phyloP scores from a whole-genome alignment of 2,329 filamentous ascomycete genomes.

The Aspergillaceae sp. region DNA sequence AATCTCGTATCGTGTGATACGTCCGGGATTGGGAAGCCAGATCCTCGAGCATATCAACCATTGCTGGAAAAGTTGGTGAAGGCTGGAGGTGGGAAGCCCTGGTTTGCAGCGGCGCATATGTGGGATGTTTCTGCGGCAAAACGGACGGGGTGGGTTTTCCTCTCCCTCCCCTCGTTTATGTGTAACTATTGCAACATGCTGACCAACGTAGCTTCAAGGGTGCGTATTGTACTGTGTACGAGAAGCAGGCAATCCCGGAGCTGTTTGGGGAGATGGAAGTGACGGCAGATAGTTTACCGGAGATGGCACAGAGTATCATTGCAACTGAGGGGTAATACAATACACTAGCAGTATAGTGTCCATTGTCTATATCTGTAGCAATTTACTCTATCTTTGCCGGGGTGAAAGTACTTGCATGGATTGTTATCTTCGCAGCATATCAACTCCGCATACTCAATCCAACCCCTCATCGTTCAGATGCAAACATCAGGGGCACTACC shows the following conservation, averaged over 20 bases:
- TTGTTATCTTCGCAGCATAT: background rate
- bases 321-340: background rate
- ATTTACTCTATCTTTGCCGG: too few species aligned
- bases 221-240: conserved; percentile 47
- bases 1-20: conserved; percentile 20
- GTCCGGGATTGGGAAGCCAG: conserved; percentile 20
- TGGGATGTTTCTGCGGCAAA: conserved; percentile 51
- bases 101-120: conserved; percentile 44
- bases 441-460: background rate
- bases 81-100: conserved; percentile 20
- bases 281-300: conserved; percentile 37
- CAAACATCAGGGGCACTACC: too few species aligned
- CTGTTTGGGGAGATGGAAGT: conserved; percentile 49
- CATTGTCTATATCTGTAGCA: background rate
- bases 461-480: background rate
- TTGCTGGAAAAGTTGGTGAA: conserved; percentile 13
- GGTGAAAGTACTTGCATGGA: background rate
- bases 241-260: conserved; percentile 43
- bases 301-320: conserved; percentile 39
- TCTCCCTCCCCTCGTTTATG: background rate
- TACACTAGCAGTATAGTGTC: background rate
- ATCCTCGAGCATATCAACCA: conserved; percentile 15
- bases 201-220: conserved; percentile 32
- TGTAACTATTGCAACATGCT: background rate
- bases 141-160: conserved; percentile 29